Base-by-base conservation (phyloP, 169 alveolate species). In the Plasmodium coatneyi region DNA sequence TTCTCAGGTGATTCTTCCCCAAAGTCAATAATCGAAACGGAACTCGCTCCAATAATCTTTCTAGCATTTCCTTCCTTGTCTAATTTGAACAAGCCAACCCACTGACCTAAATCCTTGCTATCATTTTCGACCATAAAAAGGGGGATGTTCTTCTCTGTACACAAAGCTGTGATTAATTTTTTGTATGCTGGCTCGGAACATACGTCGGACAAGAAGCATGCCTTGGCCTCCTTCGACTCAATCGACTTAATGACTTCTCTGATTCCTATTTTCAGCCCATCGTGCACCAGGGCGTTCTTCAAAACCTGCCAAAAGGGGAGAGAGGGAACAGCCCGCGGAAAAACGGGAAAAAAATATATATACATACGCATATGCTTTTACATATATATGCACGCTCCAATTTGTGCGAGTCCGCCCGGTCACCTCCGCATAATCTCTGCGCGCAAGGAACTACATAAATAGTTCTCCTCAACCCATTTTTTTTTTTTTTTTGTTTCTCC, bases 51-150 rank as follows among this genome's bases (percentile, higher is more conserved):
- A 43, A 98, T 99, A 92, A 99, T 97, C 95, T 98, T 98, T 84
- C 99, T 97, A 60, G 99, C 98, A 74, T 92, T 96, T 72, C 99
- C 99, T 84, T 98, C 98, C 89, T 97, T 96, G 97, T 98, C 99
- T 93, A 97, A 96, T 95, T 98, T 98, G 98, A 98, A 99, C 71
- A 98, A 98, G 54, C 99, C 99, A 80, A 99, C 98, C 99, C 99
- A 98, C 96, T 98, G 98, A 80, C 99, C 99, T 92, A 99, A 96
- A 32, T 97, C 98, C 95, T 97, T 97, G 96, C 99, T 97, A 95
- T 98, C 99, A 82, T 60, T 79, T 3, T 98, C 99, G 72, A 99
- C 98, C 90, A 96, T 98, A 76, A 98, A 95, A 86, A 98, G 94
- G 3, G 99, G 99, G 56, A 98, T 97, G 66, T 96, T 95, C 96